Conservation (phyloP, 2,329 filamentous ascomycete genomes). For the Hirsutella rhossiliensis region DNA sequence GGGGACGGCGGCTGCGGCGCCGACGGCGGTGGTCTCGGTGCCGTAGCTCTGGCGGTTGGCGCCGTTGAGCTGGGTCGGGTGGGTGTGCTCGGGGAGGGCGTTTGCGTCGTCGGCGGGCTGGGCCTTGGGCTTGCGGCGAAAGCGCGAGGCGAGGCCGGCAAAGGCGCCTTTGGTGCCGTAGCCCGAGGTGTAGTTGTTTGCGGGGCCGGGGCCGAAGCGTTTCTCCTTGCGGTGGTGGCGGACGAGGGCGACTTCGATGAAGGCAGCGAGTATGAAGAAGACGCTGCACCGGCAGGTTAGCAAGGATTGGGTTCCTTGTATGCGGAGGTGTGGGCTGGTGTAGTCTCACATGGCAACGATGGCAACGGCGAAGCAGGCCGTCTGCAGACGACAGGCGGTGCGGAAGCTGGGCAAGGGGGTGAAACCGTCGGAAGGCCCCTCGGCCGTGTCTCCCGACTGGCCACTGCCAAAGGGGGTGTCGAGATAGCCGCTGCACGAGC, state of each 20-base stretch:
- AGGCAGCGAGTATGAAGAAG: conserved; percentile 63
- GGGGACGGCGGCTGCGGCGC: conserved; percentile 5
- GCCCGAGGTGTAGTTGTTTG: conserved; percentile 48
- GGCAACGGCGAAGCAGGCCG: conserved; percentile 63
- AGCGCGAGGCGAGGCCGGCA: conserved; percentile 22
- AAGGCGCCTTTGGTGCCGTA: conserved; percentile 22
- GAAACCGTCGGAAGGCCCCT: conserved; percentile 32
- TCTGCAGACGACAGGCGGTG: conserved; percentile 61
- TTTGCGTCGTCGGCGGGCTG: conserved; percentile 14
- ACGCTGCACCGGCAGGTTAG: conserved; percentile 28
- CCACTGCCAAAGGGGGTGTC: conserved; percentile 60
- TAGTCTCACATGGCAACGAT: conserved; percentile 58
- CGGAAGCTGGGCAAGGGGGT: conserved; percentile 32
- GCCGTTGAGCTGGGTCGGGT: conserved; percentile 23
- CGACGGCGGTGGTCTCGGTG: conserved; percentile 24
- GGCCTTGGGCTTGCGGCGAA: conserved; percentile 16
- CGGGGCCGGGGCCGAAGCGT: conserved; percentile 44
- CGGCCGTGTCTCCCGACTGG: conserved; percentile 34
- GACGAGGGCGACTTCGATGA: conserved; percentile 55
- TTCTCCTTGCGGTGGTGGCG: conserved; percentile 65
- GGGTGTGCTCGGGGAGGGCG: conserved; percentile 26
- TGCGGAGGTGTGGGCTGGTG: background rate
- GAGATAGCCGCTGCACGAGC: conserved; percentile 48
- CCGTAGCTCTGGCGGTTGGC: conserved; percentile 28
- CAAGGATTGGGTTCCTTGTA: background rate